Percentiles rank a stretch among this genome's conserved stretches.
These are phyloP conservation scores for Acidomyces sp. DNA, from an alignment of 495 filamentous ascomycete genomes.

Conservation along the genomic window DNA sequence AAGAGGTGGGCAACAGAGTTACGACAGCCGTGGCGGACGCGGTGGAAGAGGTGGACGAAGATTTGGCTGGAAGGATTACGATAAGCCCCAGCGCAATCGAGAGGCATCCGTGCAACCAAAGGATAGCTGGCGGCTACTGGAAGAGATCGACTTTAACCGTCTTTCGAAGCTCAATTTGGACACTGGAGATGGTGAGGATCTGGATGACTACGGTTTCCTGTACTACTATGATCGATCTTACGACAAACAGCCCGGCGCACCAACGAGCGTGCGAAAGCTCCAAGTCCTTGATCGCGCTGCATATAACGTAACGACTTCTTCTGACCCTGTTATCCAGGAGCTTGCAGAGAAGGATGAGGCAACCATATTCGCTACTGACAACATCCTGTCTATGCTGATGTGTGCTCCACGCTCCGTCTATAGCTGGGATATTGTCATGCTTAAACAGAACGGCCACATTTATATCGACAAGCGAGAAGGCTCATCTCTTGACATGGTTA, in stretches of 20 bases:
- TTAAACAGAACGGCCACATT: conserved; percentile 82
- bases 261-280: conserved; percentile 73
- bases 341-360: conserved; percentile 93
- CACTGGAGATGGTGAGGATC: conserved; percentile 82
- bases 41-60: conserved; percentile 57
- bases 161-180: conserved; percentile 91
- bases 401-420: conserved; percentile 90
- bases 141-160: conserved; percentile 97
- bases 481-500: conserved; percentile 87
- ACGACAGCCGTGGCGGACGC: conserved; percentile 49
- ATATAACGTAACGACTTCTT: conserved; percentile 94
- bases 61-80: conserved; percentile 97
- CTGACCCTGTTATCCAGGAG: conserved; percentile 93
- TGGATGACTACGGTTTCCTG: conserved; percentile 91
- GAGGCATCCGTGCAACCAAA: conserved; percentile 91
- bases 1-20: conserved; percentile 48
- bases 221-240: conserved; percentile 93
- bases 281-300: conserved; percentile 79
- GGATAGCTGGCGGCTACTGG: conserved; percentile 84
- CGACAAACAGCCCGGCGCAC: conserved; percentile 75
- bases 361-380: conserved; percentile 92
- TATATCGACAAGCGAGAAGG: conserved; percentile 97
- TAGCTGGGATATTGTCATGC: conserved; percentile 93
- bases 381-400: conserved; percentile 97
- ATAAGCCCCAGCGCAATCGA: conserved; percentile 92